Percentiles rank a stretch among this genome's conserved stretches.
phyloP scores from a whole-genome alignment of 345 rosid genomes.

The Odontarrhena argentea region DNA sequence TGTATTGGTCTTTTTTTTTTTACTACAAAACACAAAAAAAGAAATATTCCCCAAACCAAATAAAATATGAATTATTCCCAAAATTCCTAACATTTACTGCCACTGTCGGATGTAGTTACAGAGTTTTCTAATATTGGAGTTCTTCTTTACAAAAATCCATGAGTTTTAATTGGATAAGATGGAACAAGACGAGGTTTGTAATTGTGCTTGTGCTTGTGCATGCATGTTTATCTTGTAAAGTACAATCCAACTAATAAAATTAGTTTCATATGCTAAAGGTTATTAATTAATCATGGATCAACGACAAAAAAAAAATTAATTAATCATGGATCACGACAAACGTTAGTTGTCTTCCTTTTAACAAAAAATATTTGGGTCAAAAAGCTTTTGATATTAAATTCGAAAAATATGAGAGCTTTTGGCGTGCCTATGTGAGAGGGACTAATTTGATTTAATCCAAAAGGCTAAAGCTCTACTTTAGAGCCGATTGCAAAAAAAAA shows the following conservation, averaged over 20 bases:
- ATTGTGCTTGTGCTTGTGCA: conserved; percentile 29
- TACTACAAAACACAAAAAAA: conserved; percentile 3
- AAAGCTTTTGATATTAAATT: conserved; percentile 26
- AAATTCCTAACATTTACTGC: conserved; percentile 44
- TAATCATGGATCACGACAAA: conserved; percentile 27
- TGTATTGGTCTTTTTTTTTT: background rate
- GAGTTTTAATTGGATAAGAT: conserved; percentile 20
- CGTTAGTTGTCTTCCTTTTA: conserved; percentile 26
- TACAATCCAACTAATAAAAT: conserved; percentile 1
- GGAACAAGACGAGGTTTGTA: conserved; percentile 22
- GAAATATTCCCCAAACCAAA: conserved; percentile 4
- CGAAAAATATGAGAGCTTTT: conserved; percentile 29
- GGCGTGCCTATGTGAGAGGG: conserved; percentile 29
- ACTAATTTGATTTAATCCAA: conserved; percentile 34
- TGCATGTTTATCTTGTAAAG: conserved; percentile 35
- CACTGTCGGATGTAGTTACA: conserved; percentile 40
- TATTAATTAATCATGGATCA: conserved; percentile 15
- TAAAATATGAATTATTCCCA: conserved; percentile 38
- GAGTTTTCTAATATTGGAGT: conserved; percentile 2
- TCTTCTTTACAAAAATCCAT: no score
- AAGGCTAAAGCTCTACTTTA: conserved; percentile 26
- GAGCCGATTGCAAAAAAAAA: conserved; percentile 26
- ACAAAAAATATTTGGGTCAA: conserved; percentile 23
- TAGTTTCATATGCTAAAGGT: conserved; percentile 3
- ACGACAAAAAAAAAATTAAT: conserved; percentile 27